Evolutionary conservation across 2,329 filamentous ascomycete species (phyloP), one percentile per base, ranked within the genome.

Genomic region (Hymenoscyphus occultus): DNA sequence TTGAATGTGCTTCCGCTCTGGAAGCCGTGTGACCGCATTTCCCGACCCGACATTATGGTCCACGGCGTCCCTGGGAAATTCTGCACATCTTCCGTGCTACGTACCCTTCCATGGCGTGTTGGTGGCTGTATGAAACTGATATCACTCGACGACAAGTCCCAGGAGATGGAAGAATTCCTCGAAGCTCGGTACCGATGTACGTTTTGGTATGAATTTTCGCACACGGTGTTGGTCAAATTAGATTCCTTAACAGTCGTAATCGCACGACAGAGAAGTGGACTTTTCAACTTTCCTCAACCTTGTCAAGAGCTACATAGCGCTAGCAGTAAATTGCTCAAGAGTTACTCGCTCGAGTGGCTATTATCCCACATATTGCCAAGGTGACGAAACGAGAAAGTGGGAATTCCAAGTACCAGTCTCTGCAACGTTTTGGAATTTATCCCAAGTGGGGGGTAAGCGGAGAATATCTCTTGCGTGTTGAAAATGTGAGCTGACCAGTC

Each of bases 131-230:
- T 9, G 40, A 9, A 48, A 19, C 5, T 48, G 45, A 22, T 51
- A 51, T 51, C 45, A 51, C 45, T 51, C 22, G n/a, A 51, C 45
- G 45, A 22, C 14, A 51, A 51, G 45, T n/a, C 45, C 45, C n/a
- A 51, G n/a, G 19, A 51, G 45, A 19, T 28, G n/a, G 14, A 3
- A n/a, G 22, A 12, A 22, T 51, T 12, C 7, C 19, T 22, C n/a
- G 10, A 12, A 51, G 7, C 10, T 51, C 22, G 45, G 45, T 28
- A 51, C 45, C 45, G n/a, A 22, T 51, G 45, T 51, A 51, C 45
- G n/a, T n/a, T 35, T 35, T 35, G 9, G 22, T 28, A 3, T 51
- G 19, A 22, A 51, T 3, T 22, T 19, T 51, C 19, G 22, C 22
- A 51, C 45, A 22, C 22, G 19, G 10, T 9, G 45, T 48, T 14